Evolutionary conservation across 768 basidiomycete species (phyloP), one percentile per base, ranked within the genome.

Genomic region (Russula sp.): DNA sequence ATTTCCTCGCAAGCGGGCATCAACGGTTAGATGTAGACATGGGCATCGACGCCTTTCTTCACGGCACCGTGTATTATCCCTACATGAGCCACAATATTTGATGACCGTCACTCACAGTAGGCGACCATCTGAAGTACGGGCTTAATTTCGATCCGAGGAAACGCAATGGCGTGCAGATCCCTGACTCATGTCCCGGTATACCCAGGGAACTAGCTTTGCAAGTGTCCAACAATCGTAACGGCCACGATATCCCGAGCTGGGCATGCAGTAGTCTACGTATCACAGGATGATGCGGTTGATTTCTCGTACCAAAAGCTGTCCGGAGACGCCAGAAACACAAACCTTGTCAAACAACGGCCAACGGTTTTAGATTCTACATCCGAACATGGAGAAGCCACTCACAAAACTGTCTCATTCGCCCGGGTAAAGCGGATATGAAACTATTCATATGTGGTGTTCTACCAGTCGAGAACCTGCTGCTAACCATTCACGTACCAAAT

Each of bases 401-500:
- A 30, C 44, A 32, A 46, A 58, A 48, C 32, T 24, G 44, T 46
- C 44, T 24, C 7, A 8, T 16, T 22, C 44, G 42, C 44, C 42
- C 44, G 44, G 3, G 57, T 34, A n/a, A 58, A n/a, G 42, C 44
- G 30, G 38, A 26, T 46, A 62, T 46, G 53, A 34, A 54, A 22
- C 26, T 9, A 22, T 22, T 26, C 22, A 53, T 18, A 61, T 34
- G 14, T 30, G 53, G 38, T 32, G 38, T 50, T 57, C 56, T 38
- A 20, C 42, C 22, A 48, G 36, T 38, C 34, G 32, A 49, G 38
- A 57, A 59, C 36, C 14, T 18, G 22, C 49, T 38, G 42, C 56
- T 57, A 63, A 57, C 55, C 56, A 63, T 50, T 57, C 56, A 2
- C n/a, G 57, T 58, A 55, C 36, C 61, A 62, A 53, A 62, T 62